Conservation (phyloP, 139 green algal genomes). For the Chlorella sp. region DNA sequence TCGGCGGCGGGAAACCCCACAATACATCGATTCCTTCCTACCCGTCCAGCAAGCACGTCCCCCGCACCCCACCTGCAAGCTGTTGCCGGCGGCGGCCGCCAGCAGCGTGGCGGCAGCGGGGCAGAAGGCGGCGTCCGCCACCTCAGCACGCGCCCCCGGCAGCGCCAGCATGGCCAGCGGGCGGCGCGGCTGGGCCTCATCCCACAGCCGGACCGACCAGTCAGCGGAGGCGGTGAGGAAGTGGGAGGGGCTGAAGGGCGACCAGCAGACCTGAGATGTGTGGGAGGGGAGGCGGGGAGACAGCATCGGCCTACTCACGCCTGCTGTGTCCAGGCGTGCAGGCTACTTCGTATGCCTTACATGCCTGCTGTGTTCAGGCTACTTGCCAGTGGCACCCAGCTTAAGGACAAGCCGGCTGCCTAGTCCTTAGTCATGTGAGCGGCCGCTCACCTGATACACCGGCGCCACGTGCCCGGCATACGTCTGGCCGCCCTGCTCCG, state of each 20-base stretch:
- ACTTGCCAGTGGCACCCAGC: neutral
- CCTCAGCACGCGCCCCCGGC: slow-evolving; percentile 54
- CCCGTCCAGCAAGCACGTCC: slow-evolving; percentile 60
- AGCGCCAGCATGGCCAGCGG: slow-evolving; percentile 73
- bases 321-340: neutral
- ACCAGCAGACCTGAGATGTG: slow-evolving; percentile 70
- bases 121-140: slow-evolving; percentile 83
- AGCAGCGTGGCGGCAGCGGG: slow-evolving; percentile 84
- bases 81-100: slow-evolving; percentile 68
- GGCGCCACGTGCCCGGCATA: slow-evolving; percentile 84
- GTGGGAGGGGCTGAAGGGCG: slow-evolving; percentile 70
- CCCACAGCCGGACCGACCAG: slow-evolving; percentile 86
- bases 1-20: too few species aligned
- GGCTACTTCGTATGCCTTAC: too few species aligned
- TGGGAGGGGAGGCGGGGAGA: neutral
- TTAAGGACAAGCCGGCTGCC: neutral
- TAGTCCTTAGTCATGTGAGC: too few species aligned
- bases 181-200: slow-evolving; percentile 49
- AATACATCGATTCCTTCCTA: too few species aligned
- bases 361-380: neutral
- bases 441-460: slow-evolving; percentile 66
- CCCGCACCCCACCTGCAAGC: slow-evolving; percentile 81
- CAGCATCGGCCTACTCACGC: neutral
- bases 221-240: slow-evolving; percentile 81
- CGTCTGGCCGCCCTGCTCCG: slow-evolving; percentile 81